Percentiles rank a stretch among this genome's conserved stretches.
Evolutionary conservation across 1,139 yeast genomes (phyloP).

Genomic region (Pichia sp.): DNA sequence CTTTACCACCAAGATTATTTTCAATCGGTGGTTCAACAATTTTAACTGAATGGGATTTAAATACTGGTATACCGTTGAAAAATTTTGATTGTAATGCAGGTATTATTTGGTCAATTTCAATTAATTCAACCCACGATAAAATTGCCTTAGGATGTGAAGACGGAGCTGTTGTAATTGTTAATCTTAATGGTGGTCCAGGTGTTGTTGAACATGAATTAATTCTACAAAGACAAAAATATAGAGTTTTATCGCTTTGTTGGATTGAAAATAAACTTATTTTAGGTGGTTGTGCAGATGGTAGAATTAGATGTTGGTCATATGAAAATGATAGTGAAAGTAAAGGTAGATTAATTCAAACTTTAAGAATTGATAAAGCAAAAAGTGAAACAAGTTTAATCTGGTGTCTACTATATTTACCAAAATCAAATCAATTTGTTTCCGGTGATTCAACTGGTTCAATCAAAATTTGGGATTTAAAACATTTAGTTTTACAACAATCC

Average conservation of each 20-base stretch:
- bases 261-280: constrained; percentile 50
- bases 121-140: constrained; percentile 52
- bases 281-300: constrained; percentile 97
- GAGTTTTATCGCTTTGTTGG: constrained; percentile 81
- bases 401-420: constrained; percentile 65
- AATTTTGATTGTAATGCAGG: constrained; percentile 93
- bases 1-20: constrained; percentile 54
- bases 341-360: constrained; percentile 31
- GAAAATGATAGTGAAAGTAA: neutral
- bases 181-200: constrained; percentile 79
- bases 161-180: constrained; percentile 80
- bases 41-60: constrained; percentile 88
- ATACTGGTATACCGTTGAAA: constrained; percentile 61
- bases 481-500: constrained; percentile 70
- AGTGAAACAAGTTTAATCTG: constrained; percentile 65
- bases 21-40: constrained; percentile 91
- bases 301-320: constrained; percentile 74
- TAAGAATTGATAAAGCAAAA: constrained; percentile 54
- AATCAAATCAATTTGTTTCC: constrained; percentile 65
- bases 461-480: constrained; percentile 84
- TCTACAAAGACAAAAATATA: constrained; percentile 77
- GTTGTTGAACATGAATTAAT: constrained; percentile 68
- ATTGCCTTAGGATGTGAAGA: constrained; percentile 94
- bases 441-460: constrained; percentile 96
- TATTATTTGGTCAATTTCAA: constrained; percentile 82